Evolutionary conservation across 495 filamentous ascomycete species (phyloP).

Genomic region (Neurospora sp.): DNA sequence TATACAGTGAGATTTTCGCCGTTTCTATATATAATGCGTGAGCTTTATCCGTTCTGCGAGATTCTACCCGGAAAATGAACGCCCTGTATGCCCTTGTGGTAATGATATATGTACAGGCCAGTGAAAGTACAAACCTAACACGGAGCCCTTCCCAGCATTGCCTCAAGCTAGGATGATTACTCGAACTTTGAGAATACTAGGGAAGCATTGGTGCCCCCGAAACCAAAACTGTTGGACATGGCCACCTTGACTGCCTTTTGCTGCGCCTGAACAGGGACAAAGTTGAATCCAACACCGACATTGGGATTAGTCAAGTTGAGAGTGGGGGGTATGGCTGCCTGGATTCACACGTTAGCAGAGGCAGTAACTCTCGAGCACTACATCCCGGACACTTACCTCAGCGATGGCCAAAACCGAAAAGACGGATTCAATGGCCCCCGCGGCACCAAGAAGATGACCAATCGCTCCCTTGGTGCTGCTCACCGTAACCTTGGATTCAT

Average conservation of each 20-base stretch:
- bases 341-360: slow-evolving; percentile 11
- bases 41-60: background rate
- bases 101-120: background rate
- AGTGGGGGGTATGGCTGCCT: slow-evolving; percentile 81
- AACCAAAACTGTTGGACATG: slow-evolving; percentile 93
- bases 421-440: slow-evolving; percentile 79
- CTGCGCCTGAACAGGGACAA: slow-evolving; percentile 64
- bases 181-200: slow-evolving; percentile 61
- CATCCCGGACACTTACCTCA: slow-evolving; percentile 45
- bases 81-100: background rate
- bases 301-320: slow-evolving; percentile 65
- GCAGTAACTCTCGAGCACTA: background rate
- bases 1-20: background rate
- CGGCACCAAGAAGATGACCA: slow-evolving; percentile 84
- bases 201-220: slow-evolving; percentile 91
- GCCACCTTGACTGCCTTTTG: slow-evolving; percentile 60
- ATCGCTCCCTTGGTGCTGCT: slow-evolving; percentile 92
- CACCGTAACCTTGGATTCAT: slow-evolving; percentile 61
- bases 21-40: background rate
- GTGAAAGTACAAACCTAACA: background rate
- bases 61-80: background rate
- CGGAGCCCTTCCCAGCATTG: background rate
- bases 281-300: slow-evolving; percentile 75
- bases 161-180: background rate
- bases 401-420: slow-evolving; percentile 71